phyloP scores from a whole-genome alignment of 2,329 filamentous ascomycete species.

The Fusarium fracticaudum region DNA sequence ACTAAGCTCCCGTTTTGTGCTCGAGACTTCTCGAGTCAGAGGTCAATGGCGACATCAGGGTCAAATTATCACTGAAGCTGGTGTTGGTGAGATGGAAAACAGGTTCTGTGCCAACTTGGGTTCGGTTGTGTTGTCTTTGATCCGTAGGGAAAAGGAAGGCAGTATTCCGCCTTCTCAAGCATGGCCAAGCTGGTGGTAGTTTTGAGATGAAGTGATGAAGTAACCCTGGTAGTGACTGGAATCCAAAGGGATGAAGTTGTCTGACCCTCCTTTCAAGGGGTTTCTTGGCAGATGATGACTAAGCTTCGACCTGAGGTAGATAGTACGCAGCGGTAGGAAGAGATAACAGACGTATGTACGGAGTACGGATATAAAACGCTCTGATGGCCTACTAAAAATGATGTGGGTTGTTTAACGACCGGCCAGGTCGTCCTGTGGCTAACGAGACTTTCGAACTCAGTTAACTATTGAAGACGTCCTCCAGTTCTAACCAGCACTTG shows the following conservation, averaged over 20 bases:
- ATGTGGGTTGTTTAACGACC: background rate
- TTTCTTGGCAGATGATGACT: conserved; percentile 28
- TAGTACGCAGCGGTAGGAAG: background rate
- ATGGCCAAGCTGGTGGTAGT: background rate
- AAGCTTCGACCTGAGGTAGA: conserved; percentile 6
- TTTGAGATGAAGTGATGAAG: conserved; percentile 17
- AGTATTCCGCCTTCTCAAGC: background rate
- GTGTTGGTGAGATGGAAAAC: background rate
- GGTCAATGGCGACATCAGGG: background rate
- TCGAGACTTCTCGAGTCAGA: conserved; percentile 14
- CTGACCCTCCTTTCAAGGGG: conserved; percentile 34
- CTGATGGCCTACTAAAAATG: background rate
- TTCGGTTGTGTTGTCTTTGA: background rate
- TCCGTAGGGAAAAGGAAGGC: background rate
- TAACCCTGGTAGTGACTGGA: conserved; percentile 30
- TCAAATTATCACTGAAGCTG: background rate
- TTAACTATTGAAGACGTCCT: background rate
- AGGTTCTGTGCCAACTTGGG: background rate
- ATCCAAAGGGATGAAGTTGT: conserved; percentile 42
- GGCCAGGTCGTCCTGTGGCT: background rate
- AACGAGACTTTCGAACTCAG: background rate
- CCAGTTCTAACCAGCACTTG: background rate
- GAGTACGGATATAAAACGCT: background rate
- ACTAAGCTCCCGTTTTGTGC: background rate
- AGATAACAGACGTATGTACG: background rate